Conservation (phyloP, 176 grass and related monocot species). For the Dactylis glomerata region DNA sequence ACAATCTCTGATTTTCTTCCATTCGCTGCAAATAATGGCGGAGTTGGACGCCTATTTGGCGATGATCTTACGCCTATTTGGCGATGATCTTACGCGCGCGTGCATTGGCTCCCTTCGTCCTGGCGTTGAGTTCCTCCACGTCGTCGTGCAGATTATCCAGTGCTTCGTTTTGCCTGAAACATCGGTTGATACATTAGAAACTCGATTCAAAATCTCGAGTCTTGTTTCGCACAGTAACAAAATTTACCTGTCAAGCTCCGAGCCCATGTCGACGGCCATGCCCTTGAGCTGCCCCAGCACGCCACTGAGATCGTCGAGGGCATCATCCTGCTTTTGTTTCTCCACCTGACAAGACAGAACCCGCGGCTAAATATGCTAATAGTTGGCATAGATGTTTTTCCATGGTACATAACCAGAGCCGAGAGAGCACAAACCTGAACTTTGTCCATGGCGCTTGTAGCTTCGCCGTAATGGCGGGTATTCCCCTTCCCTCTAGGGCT, state of each 20-base stretch:
- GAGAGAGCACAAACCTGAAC: slow-evolving; percentile 48
- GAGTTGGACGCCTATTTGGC: slow-evolving; percentile 34
- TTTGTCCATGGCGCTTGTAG: slow-evolving; percentile 59
- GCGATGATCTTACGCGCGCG: slow-evolving; percentile 41
- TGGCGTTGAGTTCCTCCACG: slow-evolving; percentile 61
- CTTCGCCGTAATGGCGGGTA: slow-evolving; percentile 40
- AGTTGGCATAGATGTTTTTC: not conserved
- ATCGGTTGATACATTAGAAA: not conserved
- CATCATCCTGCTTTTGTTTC: slow-evolving; percentile 75
- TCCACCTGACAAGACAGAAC: slow-evolving; percentile 39
- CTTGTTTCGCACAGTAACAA: not conserved
- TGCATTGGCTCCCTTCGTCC: slow-evolving; percentile 64
- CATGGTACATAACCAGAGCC: not conserved
- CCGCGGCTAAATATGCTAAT: not conserved
- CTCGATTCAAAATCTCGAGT: not conserved
- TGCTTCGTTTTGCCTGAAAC: slow-evolving; percentile 65
- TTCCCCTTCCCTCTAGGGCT: slow-evolving; percentile 41
- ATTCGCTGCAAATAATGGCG: not conserved
- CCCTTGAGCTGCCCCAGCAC: slow-evolving; percentile 73
- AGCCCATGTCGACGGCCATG: slow-evolving; percentile 81
- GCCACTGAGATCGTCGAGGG: slow-evolving; percentile 67
- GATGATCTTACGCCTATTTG: slow-evolving; percentile 42
- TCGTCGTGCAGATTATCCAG: slow-evolving; percentile 54
- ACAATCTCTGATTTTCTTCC: not conserved
- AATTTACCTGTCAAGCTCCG: slow-evolving; percentile 63